A percentile compares a stretch with the other conserved stretches of the same genome.
These are phyloP conservation scores for Vanilla planifolia DNA, from an alignment of 106 monocot species.

Conservation along the genomic window DNA sequence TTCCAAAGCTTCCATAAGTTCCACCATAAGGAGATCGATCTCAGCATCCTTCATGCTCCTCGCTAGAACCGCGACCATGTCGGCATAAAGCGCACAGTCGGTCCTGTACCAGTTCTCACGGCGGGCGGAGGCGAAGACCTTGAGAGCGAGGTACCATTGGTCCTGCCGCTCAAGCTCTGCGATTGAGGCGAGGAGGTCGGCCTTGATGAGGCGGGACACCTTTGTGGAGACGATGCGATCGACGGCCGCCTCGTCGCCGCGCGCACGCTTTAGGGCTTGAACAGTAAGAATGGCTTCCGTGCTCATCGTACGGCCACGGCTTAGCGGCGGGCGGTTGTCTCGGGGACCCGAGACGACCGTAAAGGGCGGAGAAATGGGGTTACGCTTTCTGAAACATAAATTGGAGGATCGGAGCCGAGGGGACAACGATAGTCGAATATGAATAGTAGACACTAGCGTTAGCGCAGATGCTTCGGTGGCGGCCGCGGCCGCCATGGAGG, in stretches of 20 bases:
- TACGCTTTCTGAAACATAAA: conserved; percentile 1
- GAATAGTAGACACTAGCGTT: background rate
- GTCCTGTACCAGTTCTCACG: conserved; percentile 24
- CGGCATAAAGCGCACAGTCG: conserved; percentile 38
- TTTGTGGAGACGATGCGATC: conserved; percentile 10
- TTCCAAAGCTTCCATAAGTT: conserved; percentile 33
- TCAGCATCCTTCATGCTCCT: conserved; percentile 13
- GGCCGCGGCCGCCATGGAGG: background rate
- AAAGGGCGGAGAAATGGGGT: background rate
- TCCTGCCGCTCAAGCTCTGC: conserved; percentile 66
- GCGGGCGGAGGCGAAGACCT: conserved; percentile 38
- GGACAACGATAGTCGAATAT: background rate
- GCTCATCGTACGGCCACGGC: conserved; percentile 76
- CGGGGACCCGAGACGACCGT: conserved; percentile 30
- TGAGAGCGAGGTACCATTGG: conserved; percentile 41
- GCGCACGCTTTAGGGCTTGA: conserved; percentile 77
- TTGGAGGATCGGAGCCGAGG: background rate
- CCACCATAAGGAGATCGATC: conserved; percentile 22
- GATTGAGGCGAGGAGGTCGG: conserved; percentile 53
- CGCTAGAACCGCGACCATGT: conserved; percentile 36
- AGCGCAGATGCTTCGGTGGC: background rate
- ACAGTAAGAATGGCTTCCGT: conserved; percentile 84
- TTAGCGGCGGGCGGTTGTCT: conserved; percentile 39
- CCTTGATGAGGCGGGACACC: conserved; percentile 61
- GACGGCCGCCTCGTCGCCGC: background rate